Evolutionary conservation across 2,329 filamentous ascomycete genomes (phyloP).

Genomic region (Aspergillus viridinutans): DNA sequence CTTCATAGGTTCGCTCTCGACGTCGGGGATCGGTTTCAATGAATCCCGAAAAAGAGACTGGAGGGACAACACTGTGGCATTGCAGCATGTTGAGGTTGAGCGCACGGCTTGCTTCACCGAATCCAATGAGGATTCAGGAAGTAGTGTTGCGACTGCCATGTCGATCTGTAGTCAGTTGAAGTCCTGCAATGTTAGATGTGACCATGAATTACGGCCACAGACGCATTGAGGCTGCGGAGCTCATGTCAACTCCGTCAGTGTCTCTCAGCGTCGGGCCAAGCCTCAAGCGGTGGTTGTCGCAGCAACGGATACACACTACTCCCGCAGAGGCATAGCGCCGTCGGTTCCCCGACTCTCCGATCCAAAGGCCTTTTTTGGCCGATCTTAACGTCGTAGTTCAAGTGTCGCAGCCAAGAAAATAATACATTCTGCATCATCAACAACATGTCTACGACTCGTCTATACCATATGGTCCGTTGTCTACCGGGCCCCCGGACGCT

Average conservation of each 20-base stretch:
- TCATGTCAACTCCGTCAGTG: not conserved
- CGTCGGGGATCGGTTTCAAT: constrained; percentile 18
- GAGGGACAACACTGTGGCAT: constrained; percentile 36
- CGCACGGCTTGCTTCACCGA: constrained; percentile 54
- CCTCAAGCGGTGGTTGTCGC: constrained; percentile 9
- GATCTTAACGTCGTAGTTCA: not conserved
- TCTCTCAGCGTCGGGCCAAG: constrained; percentile 3
- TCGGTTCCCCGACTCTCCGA: not conserved
- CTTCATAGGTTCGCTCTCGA: constrained; percentile 16
- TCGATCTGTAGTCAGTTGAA: constrained; percentile 3
- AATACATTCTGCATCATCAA: not conserved
- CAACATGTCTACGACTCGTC: not conserved
- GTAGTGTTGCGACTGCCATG: constrained; percentile 33
- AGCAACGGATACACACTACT: constrained; percentile 12
- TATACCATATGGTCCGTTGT: not conserved
- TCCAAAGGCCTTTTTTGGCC: not conserved
- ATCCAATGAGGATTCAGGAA: constrained; percentile 29
- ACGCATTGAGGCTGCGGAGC: constrained; percentile 1
- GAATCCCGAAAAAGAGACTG: constrained; percentile 35
- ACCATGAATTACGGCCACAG: constrained; percentile 14
- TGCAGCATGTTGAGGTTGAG: constrained; percentile 52
- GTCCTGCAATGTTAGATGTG: constrained; percentile 7
- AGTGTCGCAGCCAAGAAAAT: not conserved
- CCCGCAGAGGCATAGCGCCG: constrained; percentile 8
- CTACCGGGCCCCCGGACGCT: not conserved